These are phyloP conservation scores for Candida chauliodis DNA, from an alignment of 805 yeast species.

Conservation along the genomic window DNA sequence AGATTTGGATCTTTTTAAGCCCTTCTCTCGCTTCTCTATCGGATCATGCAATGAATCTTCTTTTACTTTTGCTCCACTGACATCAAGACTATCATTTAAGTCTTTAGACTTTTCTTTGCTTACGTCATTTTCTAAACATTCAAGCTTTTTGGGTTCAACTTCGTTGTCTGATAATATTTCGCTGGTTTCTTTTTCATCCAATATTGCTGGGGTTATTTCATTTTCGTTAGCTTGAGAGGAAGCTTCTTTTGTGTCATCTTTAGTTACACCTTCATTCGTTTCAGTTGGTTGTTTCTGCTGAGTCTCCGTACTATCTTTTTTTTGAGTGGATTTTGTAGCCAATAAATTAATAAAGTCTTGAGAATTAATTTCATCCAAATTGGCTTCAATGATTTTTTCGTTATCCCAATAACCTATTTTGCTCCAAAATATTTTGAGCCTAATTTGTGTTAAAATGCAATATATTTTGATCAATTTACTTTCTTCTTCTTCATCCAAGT, in stretches of 20 bases:
- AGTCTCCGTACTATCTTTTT: not conserved
- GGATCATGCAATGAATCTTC: too few relatives aligned
- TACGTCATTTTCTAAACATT: not conserved
- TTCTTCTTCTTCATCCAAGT: slow-evolving; percentile 25
- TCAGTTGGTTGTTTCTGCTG: not conserved
- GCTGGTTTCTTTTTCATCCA: too few relatives aligned
- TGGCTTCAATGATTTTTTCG: slow-evolving; percentile 28
- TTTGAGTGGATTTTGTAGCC: too few relatives aligned
- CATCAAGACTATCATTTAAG: not conserved
- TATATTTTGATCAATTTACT: slow-evolving; percentile 47
- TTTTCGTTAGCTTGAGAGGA: too few relatives aligned
- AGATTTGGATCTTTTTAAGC: slow-evolving; percentile 17
- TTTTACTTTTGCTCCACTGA: slow-evolving; percentile 1
- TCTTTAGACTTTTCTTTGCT: not conserved
- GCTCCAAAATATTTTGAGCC: slow-evolving; percentile 79
- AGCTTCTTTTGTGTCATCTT: not conserved
- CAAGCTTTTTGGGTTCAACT: not conserved
- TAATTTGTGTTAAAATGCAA: slow-evolving; percentile 47
- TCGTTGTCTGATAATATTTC: too few relatives aligned
- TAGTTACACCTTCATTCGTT: not conserved
- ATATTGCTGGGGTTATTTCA: too few relatives aligned
- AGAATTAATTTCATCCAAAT: slow-evolving; percentile 21
- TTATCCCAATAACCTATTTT: slow-evolving; percentile 77
- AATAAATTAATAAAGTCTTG: slow-evolving; percentile 16
- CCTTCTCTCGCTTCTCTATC: not conserved